phyloP scores from a whole-genome alignment of 306 rosid species.

The Biancaea sappan region DNA sequence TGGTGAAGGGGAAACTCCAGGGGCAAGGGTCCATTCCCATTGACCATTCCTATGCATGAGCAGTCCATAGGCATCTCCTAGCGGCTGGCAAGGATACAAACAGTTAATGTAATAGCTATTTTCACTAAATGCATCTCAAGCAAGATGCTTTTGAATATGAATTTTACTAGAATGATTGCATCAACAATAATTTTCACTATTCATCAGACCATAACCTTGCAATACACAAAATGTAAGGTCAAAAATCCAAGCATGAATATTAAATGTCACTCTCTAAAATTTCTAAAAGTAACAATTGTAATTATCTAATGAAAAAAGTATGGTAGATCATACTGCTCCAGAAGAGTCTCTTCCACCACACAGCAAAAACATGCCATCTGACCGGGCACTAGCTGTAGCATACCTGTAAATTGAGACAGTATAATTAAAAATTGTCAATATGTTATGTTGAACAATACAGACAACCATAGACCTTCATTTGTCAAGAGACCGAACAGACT shows the following conservation, averaged over 20 bases:
- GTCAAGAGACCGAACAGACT: conserved; percentile 44
- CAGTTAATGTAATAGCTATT: conserved; percentile 14
- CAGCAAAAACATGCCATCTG: conserved; percentile 99
- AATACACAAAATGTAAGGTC: conserved; percentile 1
- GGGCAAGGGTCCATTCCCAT: conserved; percentile 99
- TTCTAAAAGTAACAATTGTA: conserved; percentile 25
- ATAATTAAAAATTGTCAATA: conserved; percentile 14
- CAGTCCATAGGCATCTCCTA: conserved; percentile 95
- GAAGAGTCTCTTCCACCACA: conserved; percentile 98
- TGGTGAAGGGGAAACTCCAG: conserved; percentile 98
- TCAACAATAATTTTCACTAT: conserved; percentile 19
- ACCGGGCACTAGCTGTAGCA: conserved; percentile 98
- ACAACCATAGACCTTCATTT: conserved; percentile 19
- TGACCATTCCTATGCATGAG: conserved; percentile 97
- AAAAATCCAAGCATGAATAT: conserved; percentile 22
- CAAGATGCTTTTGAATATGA: conserved; percentile 22
- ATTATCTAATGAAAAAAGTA: conserved; percentile 30
- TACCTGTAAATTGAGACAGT: conserved; percentile 72
- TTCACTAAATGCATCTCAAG: conserved; percentile 11
- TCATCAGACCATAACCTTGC: conserved; percentile 3
- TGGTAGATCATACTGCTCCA: conserved; percentile 69
- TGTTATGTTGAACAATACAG: not conserved
- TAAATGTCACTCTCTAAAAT: not conserved
- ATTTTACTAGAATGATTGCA: conserved; percentile 12
- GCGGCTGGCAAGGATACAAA: conserved; percentile 59